Base-by-base conservation (phyloP, 768 basidiomycete genomes). In the Pisolithus tinctorius region DNA sequence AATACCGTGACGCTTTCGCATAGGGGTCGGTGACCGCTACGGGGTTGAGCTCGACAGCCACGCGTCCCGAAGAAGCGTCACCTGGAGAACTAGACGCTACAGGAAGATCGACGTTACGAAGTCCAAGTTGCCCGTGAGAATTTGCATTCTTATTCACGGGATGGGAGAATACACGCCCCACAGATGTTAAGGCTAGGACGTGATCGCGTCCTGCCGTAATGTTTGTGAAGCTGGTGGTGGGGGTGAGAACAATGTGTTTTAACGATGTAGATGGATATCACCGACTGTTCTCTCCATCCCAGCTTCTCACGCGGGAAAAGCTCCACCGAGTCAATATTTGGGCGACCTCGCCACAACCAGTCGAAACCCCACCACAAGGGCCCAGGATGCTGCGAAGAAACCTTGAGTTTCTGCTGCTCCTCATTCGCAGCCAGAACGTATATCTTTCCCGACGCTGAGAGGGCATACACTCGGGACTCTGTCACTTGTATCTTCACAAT, bases 51-150 rank as follows among this genome's bases (percentile, higher is more conserved):
- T 83, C 79, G 11, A 82, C 70, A 14, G 72, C 59, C 14, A 80
- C 58, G 48, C 72, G 73, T 4, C 73, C 49, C 48, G 52, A 45
- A 49, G 60, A 47, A 39, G 48, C 6, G 39, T 47, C 23, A 27
- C 41, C 54, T 49, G 63, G 45, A 54, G 42, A 55, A 44, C 49
- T 61, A 47, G 53, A 55, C 48, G 61, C 61, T 34, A 70, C 59
- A 31, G 66, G 65, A 2, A 87, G 73, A 46, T 80, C 70, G 45
- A 85, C 75, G 54, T 80, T 80, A 27, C 83, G 80, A 57, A 88
- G 75, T 6, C 93, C 93, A 7, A 97, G 81, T 63, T 96, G 93
- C 1, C 89, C 88, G 62, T 83, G 80, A 1, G 77, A 70, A 67
- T 97, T 97, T 27, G 87, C 93, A 8, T 76, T 65, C 55, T 81